phyloP scores from a whole-genome alignment of 441 rosid genomes.

The Omphalea diandra region DNA sequence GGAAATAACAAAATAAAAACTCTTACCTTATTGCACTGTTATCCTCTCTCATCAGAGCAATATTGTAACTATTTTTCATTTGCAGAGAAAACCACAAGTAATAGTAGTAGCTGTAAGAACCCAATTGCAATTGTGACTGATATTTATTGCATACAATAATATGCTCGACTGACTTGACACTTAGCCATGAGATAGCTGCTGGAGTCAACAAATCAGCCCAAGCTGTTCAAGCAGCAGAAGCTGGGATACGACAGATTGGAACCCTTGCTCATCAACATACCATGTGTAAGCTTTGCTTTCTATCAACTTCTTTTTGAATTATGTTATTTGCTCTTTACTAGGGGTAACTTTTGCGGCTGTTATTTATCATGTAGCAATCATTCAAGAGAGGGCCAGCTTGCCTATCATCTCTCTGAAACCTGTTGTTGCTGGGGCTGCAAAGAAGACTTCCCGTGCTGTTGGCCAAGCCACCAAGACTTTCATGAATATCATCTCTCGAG shows the following conservation, averaged over 20 bases:
- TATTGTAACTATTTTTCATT: neutral
- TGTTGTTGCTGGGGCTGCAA: conserved; percentile 75
- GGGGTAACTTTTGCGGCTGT: conserved; percentile 16
- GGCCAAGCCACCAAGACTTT: conserved; percentile 76
- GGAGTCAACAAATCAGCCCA: conserved; percentile 89
- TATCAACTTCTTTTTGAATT: neutral
- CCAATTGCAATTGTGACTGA: neutral
- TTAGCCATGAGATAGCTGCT: conserved; percentile 84
- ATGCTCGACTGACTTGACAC: neutral
- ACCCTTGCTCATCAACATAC: conserved; percentile 77
- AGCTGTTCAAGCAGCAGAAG: conserved; percentile 88
- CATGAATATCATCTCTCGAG: conserved; percentile 52
- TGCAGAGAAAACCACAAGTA: neutral
- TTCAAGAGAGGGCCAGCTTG: conserved; percentile 84
- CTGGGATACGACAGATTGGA: conserved; percentile 81
- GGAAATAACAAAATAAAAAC: too few relatives aligned
- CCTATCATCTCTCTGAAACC: conserved; percentile 79
- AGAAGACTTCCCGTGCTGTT: conserved; percentile 75
- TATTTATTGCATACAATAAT: conserved; percentile 2
- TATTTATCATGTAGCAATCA: conserved; percentile 60
- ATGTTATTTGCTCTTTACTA: neutral
- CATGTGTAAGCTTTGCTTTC: conserved; percentile 46
- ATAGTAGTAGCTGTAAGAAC: neutral
- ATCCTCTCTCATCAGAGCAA: neutral
- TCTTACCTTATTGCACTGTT: too few relatives aligned